Conservation (phyloP, 495 filamentous ascomycete genomes). For the Sordaria brevicollis region DNA sequence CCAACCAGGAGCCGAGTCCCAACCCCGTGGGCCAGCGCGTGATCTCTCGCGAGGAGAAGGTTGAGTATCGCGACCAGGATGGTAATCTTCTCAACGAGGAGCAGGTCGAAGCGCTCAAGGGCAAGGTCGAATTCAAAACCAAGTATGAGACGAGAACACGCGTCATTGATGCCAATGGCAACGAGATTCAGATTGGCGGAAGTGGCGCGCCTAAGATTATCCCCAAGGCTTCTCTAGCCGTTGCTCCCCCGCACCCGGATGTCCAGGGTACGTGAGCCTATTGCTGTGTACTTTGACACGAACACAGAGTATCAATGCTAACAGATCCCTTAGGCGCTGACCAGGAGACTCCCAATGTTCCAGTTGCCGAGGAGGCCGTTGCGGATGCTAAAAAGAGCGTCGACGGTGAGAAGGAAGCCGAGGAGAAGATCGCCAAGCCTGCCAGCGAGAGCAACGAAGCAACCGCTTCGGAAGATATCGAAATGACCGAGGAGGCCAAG, state of each 20-base stretch:
- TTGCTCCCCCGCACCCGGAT: constrained; percentile 77
- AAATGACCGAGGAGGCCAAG: not conserved
- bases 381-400: constrained; percentile 46
- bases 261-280: constrained; percentile 46
- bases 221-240: constrained; percentile 13
- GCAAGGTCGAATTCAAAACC: constrained; percentile 90
- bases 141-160: constrained; percentile 85
- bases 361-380: constrained; percentile 30
- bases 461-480: constrained; percentile 9
- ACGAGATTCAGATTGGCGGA: constrained; percentile 46
- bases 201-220: constrained; percentile 14
- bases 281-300: constrained; percentile 14
- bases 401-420: constrained; percentile 51
- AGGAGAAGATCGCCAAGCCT: constrained; percentile 53
- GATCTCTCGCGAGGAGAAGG: constrained; percentile 62
- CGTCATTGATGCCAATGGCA: constrained; percentile 66
- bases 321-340: constrained; percentile 11
- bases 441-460: constrained; percentile 71
- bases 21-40: constrained; percentile 40
- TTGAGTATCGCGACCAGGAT: constrained; percentile 92
- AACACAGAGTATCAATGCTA: constrained; percentile 48
- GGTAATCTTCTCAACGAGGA: constrained; percentile 79
- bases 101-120: constrained; percentile 73
- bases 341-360: constrained; percentile 17
- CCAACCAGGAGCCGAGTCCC: not conserved